Percentiles rank a stretch among this genome's conserved stretches.
Evolutionary conservation across 139 green algal genomes (phyloP).

Genomic region (Ostreobium quekettii): DNA sequence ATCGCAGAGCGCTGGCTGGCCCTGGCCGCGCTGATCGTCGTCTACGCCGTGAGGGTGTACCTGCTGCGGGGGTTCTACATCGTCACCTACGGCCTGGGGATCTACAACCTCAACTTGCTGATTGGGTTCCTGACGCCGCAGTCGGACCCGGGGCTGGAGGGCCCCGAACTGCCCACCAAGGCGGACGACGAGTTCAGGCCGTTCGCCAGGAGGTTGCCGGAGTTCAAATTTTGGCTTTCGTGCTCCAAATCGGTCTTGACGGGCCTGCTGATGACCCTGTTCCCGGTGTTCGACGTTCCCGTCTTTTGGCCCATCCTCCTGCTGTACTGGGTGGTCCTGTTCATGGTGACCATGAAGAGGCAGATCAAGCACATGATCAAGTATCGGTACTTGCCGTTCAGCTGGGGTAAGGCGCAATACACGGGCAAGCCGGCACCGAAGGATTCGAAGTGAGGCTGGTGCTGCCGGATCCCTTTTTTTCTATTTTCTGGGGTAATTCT

Average conservation of each 20-base stretch:
- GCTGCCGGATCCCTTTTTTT: too few relatives aligned
- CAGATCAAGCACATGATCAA: conserved; percentile 99
- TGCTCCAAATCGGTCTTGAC: conserved; percentile 72
- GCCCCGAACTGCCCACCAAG: conserved; percentile 83
- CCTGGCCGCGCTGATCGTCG: conserved; percentile 36
- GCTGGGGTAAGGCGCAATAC: conserved; percentile 71
- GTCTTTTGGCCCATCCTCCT: conserved; percentile 99
- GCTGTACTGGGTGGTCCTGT: conserved; percentile 93
- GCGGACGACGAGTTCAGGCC: conserved; percentile 92
- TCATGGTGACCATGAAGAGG: conserved; percentile 96
- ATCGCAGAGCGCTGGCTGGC: conserved; percentile 58
- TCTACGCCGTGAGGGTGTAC: conserved; percentile 78
- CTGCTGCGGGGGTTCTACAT: conserved; percentile 92
- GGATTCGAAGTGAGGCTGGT: too few relatives aligned
- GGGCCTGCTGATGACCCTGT: conserved; percentile 86
- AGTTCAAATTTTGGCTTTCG: conserved; percentile 98
- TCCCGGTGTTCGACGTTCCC: conserved; percentile 90
- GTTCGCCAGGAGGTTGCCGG: conserved; percentile 90
- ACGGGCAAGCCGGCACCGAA: too few relatives aligned
- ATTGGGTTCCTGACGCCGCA: conserved; percentile 93
- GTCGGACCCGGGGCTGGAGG: conserved; percentile 77
- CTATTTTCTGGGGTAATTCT: too few relatives aligned
- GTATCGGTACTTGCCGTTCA: conserved; percentile 86
- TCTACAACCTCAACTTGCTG: conserved; percentile 97
- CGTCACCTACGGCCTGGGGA: conserved; percentile 77